Base-by-base conservation (phyloP, 2,329 filamentous ascomycete genomes). In the Stachybotrys chartarum region DNA sequence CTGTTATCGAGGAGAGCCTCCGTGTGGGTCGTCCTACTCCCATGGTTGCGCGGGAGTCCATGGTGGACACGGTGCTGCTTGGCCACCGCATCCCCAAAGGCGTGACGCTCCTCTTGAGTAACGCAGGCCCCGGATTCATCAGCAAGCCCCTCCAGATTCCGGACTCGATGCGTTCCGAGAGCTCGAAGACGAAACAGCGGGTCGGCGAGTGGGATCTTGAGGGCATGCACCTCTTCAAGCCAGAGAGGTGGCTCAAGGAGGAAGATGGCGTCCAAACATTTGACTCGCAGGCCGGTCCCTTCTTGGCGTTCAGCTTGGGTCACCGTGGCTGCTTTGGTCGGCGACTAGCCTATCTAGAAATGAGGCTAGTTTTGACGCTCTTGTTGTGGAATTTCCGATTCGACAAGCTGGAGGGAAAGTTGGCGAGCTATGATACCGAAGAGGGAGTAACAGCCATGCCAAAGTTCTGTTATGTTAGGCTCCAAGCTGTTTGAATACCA, bases 1-100 rank as follows among this genome's bases (percentile, higher is more conserved):
- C 68, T 16, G 58, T 64, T 8, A 57, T 72, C 18, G 67, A 71
- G 52, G 70, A 74, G 56, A 58, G 64, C 0, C 59, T 72, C 14
- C 68, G 71, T 1, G 32, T 53, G 18, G 58, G 58, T 12, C 58
- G 59, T 17, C 60, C 61, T 18, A 62, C 66, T 1, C 56, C 64
- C 6, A 54, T 64, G 5, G 51, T 68, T 3, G 58, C 63, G 14
- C 63, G 69, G 3, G 55, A 62, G 44, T 63, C 69, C 1, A 54
- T 54, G 30, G 35, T 54, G 11, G 68, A 72, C 44, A 68, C 66
- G 3, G 59, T 59, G 1, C 54, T 70, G 0, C 58, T 72, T 7
- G 69, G 68, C 7, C 57, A 57, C 32, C 53, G 48, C 6, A 57
- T 72, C 24, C 69, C 68, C 31, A 65, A 63, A 55, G 68, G 64